Evolutionary conservation across 1,139 yeast genomes (phyloP), one percentile per base, ranked within the genome.

Genomic region (Suhomyces terraborum): DNA sequence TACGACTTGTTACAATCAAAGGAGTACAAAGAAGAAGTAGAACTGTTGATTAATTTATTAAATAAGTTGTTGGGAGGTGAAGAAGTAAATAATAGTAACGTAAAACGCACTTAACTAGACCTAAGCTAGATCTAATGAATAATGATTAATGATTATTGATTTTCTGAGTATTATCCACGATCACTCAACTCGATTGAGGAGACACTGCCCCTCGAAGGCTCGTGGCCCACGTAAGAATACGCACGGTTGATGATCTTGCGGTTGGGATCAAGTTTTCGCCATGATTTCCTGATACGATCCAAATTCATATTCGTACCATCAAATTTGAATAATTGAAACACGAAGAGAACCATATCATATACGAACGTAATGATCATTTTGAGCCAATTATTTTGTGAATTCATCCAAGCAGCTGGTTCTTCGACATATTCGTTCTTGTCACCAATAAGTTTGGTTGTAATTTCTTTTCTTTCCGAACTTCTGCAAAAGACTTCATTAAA

Each of bases 201-300:
- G 4, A 42, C 48, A 24, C 50, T 50, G 14, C 42, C 38, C 19
- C 53, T 44, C n/a, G 59, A 44, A 12, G 64, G 61, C 10, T 61
- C 64, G 26, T 59, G 50, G 8, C 76, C 75, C 14, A 72, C 58
- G 44, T 63, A 61, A 13, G 61, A 55, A 49, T 71, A 71, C 4
- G 73, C 72, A 33, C 51, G 54, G 35, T 67, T 64, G 43, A 71
- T 72, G 39, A 67, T 62, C 20, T 61, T 58, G 40, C 76, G 53
- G 40, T 68, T 67, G 1, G 79, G 79, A 52, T 75, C 80, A 35
- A 75, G 59, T 52, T 66, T 67, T 5, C 54, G 58, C 76, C 79
- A 76, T 6, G 66, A 59, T 23, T 59, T 54, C 46, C 76, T 56
- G 36, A 75, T 69, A 42, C 80, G 55, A 43, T 73, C 75, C 44